Evolutionary conservation across 192 early-diverging fungal species (phyloP).

Genomic region (Paraglomus occultum): DNA sequence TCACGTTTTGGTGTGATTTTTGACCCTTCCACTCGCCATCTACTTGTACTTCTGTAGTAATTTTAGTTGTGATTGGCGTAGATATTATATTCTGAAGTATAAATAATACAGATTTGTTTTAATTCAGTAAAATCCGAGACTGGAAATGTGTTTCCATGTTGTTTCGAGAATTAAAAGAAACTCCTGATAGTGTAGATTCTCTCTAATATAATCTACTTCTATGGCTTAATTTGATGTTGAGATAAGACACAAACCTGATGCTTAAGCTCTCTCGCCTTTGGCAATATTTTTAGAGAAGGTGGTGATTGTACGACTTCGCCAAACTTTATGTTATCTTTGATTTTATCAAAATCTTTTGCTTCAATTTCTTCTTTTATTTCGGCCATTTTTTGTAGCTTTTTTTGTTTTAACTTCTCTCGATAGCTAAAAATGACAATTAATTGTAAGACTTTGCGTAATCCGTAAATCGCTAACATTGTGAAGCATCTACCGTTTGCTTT

Average conservation of each 20-base stretch:
- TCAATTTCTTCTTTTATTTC: slow-evolving; percentile 7
- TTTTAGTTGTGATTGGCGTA: too few species aligned
- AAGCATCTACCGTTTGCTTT: slow-evolving; percentile 1
- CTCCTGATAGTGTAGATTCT: too few species aligned
- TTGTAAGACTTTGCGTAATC: neutral
- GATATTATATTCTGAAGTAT: too few species aligned
- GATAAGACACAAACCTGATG: too few species aligned
- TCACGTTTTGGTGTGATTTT: neutral
- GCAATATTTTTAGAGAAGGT: slow-evolving; percentile 13
- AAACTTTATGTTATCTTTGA: slow-evolving; percentile 27
- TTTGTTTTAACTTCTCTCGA: slow-evolving; percentile 25
- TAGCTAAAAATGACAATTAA: slow-evolving; percentile 1
- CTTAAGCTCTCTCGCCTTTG: neutral
- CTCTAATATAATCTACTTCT: too few species aligned
- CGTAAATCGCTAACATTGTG: neutral
- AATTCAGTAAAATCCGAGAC: too few species aligned
- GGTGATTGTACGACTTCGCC: slow-evolving; percentile 27
- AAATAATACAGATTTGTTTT: too few species aligned
- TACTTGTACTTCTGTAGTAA: too few species aligned
- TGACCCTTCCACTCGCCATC: neutral
- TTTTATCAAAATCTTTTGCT: slow-evolving; percentile 20
- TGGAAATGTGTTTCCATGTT: too few species aligned
- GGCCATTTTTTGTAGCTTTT: slow-evolving; percentile 1
- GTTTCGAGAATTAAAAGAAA: too few species aligned
- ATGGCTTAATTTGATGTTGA: too few species aligned